Evolutionary conservation across 495 filamentous ascomycete species (phyloP), one percentile per base, ranked within the genome.

Genomic region (Niebla homalea): DNA sequence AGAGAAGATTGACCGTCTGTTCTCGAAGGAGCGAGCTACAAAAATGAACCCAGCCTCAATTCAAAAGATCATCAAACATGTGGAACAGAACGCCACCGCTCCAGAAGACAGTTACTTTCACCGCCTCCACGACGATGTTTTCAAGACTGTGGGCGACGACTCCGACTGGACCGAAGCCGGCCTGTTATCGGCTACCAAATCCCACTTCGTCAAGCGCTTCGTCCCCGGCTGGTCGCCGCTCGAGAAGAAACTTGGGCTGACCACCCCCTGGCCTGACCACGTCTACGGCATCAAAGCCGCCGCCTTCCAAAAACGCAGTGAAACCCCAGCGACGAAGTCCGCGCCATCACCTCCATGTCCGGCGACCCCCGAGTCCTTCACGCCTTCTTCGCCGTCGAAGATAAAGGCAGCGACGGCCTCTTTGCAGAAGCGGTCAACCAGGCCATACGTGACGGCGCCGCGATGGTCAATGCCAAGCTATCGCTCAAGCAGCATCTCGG

Each of bases 371-470:
- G 19, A 26, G 25, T 26, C 25, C 25, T 26, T 16, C 46, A 49
- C 12, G 18, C 36, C 18, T 50, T 50, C 36, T 50, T 50, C 20
- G 37, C 41, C 19, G 41, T 50, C 19, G 48, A 50, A 50, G 36
- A 22, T 21, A 50, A 40, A 29, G 19, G 36, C n/a, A 23, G 23
- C 36, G 18, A 43, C 16, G 18, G 8, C 3, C n/a, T 38, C 38
- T 41, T 50, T 18, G 23, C 18, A 10, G 48, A 41, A 19, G 48
- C 36, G 3, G 26, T 25, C 36, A 43, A 41, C 20, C 48, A 50
- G 23, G 22, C 48, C 19, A 19, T 50, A 5, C 48, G 48, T 14
- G 39, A 40, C 25, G 48, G 48, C 36, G 11, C 48, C 14, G 48
- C 36, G 1, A n/a, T 50, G 8, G 48, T 50, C 26, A 50, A 50